Evolutionary conservation across 768 basidiomycete species (phyloP).

Genomic region (Lentinula lateritia): DNA sequence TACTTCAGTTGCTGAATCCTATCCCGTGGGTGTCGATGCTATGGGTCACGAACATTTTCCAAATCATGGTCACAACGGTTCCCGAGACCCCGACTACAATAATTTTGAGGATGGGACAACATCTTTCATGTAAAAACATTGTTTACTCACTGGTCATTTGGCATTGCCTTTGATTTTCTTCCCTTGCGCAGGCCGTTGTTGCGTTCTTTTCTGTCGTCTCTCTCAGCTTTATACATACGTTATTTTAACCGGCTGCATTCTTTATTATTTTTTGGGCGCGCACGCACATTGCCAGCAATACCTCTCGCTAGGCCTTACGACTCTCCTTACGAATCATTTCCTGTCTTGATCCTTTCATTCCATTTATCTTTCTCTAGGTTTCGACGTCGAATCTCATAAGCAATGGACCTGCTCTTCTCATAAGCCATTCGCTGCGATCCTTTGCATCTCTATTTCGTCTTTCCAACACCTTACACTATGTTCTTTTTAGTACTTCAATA

Average conservation of each 20-base stretch:
- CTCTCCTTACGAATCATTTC: slow-evolving; percentile 2
- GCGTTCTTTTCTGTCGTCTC: not conserved
- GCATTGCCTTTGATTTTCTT: not conserved
- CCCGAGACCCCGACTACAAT: not conserved
- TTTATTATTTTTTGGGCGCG: not conserved
- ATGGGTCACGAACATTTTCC: not conserved
- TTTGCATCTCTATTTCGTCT: not conserved
- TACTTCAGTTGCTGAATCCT: not conserved
- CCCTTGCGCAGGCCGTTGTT: slow-evolving; percentile 4
- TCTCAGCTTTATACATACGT: too few species aligned
- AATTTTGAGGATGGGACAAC: not conserved
- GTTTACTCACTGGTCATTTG: not conserved
- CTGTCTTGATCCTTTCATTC: not conserved
- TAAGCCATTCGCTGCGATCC: not conserved
- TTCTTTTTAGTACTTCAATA: not conserved
- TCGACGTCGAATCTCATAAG: not conserved
- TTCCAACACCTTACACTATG: not conserved
- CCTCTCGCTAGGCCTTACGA: not conserved
- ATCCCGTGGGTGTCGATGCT: not conserved
- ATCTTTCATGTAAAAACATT: not conserved
- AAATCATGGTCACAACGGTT: not conserved
- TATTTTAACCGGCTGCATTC: too few species aligned
- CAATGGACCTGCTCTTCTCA: not conserved
- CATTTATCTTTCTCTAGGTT: not conserved
- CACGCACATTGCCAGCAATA: not conserved